phyloP scores from a whole-genome alignment of 176 grass and related monocot species.

The Cenchrus purpureus region DNA sequence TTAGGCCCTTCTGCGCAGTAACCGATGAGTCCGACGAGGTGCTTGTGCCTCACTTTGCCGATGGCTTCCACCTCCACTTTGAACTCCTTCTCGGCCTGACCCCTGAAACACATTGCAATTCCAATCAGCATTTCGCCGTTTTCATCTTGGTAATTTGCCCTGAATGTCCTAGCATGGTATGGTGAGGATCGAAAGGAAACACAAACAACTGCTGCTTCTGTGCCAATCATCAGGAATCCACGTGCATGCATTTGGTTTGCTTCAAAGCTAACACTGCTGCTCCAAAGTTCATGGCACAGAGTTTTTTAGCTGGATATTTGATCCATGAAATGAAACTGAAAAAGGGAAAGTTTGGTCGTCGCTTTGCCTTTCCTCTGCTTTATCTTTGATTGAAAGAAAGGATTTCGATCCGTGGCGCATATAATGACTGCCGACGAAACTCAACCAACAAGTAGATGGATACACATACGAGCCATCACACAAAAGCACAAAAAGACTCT shows the following conservation, averaged over 20 bases:
- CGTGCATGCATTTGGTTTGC: slow-evolving; percentile 43
- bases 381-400: slow-evolving; percentile 70
- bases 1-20: slow-evolving; percentile 90
- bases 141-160: neutral
- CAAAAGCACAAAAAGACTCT: slow-evolving; percentile 57
- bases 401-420: slow-evolving; percentile 36
- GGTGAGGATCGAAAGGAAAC: slow-evolving; percentile 7
- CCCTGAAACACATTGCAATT: slow-evolving; percentile 47
- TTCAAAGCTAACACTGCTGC: slow-evolving; percentile 45
- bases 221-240: slow-evolving; percentile 38
- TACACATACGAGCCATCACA: slow-evolving; percentile 43
- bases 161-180: neutral
- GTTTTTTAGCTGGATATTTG: slow-evolving; percentile 2
- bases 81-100: slow-evolving; percentile 98
- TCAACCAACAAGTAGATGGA: slow-evolving; percentile 59
- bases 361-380: slow-evolving; percentile 56
- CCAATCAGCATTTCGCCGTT: neutral
- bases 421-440: slow-evolving; percentile 39
- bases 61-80: slow-evolving; percentile 98
- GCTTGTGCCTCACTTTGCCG: slow-evolving; percentile 94
- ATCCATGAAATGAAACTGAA: slow-evolving; percentile 24
- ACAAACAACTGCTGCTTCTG: slow-evolving; percentile 28
- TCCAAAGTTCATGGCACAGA: slow-evolving; percentile 28
- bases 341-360: slow-evolving; percentile 51
- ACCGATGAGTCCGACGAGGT: slow-evolving; percentile 86